phyloP scores from a whole-genome alignment of 108 stramenopile genomes.

The Skeletonema tropicum region DNA sequence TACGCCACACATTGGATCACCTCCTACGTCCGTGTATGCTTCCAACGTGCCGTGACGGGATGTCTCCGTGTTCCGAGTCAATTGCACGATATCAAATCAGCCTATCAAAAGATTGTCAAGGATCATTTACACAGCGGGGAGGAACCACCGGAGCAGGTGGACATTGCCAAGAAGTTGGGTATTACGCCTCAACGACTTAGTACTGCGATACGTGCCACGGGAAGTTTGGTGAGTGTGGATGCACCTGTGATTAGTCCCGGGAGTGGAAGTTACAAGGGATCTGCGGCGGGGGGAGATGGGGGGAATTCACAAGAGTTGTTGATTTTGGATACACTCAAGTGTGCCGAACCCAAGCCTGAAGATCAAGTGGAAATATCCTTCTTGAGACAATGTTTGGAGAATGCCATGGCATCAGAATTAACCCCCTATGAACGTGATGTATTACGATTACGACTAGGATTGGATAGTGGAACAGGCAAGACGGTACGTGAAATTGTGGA shows the following conservation, averaged over 20 bases:
- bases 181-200: constrained; percentile 53
- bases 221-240: constrained; percentile 60
- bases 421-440: constrained; percentile 84
- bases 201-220: constrained; percentile 66
- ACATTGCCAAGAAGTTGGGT: constrained; percentile 57
- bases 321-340: constrained; percentile 47
- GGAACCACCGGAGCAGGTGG: constrained; percentile 44
- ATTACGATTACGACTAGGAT: constrained; percentile 74
- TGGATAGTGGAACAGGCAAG: constrained; percentile 76
- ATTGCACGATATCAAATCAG: constrained; percentile 60
- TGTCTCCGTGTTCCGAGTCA: constrained; percentile 64
- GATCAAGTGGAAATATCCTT: constrained; percentile 79
- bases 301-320: constrained; percentile 41
- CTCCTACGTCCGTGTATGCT: constrained; percentile 66
- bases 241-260: constrained; percentile 38
- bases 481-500: constrained; percentile 68
- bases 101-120: constrained; percentile 64
- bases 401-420: constrained; percentile 81
- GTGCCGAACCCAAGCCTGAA: constrained; percentile 60
- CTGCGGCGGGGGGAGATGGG: constrained; percentile 51
- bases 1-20: constrained; percentile 90
- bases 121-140: constrained; percentile 38
- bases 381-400: constrained; percentile 78
- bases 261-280: constrained; percentile 59
- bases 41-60: constrained; percentile 62